Percentiles rank a stretch among this genome's conserved stretches.
Conservation (phyloP, 2,329 filamentous ascomycete species). For the Stylonectria norvegica region DNA sequence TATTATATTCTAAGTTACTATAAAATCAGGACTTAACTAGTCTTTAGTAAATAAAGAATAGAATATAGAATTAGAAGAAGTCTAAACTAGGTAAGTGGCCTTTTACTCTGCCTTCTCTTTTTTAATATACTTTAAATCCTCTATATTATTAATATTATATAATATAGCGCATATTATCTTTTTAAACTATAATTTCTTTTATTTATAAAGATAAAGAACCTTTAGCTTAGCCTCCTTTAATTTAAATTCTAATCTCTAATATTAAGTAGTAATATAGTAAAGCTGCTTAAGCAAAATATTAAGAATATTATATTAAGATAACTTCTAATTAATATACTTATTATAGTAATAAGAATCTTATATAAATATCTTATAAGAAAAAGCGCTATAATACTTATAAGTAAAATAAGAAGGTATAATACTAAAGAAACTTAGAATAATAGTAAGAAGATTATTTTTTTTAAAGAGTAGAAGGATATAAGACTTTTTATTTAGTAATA, state of each 20-base stretch:
- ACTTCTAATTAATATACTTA: background rate
- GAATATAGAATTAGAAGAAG: background rate
- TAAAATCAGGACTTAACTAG: background rate
- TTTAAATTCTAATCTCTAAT: background rate
- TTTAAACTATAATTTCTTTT: background rate
- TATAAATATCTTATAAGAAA: background rate
- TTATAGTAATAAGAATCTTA: background rate
- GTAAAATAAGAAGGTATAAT: background rate
- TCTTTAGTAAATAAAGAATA: background rate
- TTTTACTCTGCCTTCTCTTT: background rate
- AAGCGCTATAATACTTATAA: background rate
- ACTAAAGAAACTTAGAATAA: background rate
- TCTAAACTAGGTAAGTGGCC: background rate
- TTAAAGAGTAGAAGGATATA: background rate
- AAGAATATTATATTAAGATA: background rate
- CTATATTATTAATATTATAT: background rate
- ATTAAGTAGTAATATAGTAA: background rate
- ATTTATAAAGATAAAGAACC: background rate
- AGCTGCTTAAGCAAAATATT: too few species aligned
- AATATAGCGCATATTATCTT: background rate
- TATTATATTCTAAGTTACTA: background rate
- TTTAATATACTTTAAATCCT: background rate
- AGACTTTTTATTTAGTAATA: background rate
- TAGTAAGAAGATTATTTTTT: background rate
- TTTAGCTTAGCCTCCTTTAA: background rate